Base-by-base conservation (phyloP, 208 protist species). In the Leishmania braziliensis region DNA sequence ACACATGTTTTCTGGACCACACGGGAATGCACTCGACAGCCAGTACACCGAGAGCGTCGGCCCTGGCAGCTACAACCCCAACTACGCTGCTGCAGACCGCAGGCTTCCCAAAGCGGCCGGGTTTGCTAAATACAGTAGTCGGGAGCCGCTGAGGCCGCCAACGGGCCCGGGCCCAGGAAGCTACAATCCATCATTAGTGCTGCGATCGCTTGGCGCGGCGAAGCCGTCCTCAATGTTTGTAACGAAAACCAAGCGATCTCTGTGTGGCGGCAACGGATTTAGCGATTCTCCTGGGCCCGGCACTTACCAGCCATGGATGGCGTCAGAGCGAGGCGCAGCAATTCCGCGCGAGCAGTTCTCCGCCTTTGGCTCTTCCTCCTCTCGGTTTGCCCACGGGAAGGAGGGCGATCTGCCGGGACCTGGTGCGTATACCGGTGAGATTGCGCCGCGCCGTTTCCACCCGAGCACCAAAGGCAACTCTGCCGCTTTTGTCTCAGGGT, bases 211-310 rank as follows among this genome's bases (percentile, higher is more conserved):
- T 86, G 66, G 93, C 88, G 81, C 63, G 36, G 78, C 66, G 33
- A 97, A 97, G 77, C 94, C 92, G 23, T 93, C 93, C 29, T 95
- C 89, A 39, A 92, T 93, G 88, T 97, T 97, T 86, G 88, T 88
- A 26, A 92, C 93, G 0, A 95, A 92, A 48, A 94, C 89, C 20
- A 76, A 83, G 23, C 84, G 95, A 26, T 80, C 78, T 1, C 54
- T 75, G 2, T 85, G 63, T 53, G 77, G 81, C 39, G 51, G 75
- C 56, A 51, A 54, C 33, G 79, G 60, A 43, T 33, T 78, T 53
- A 88, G 12, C 23, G 82, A 86, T 54, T 87, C 70, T 48, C 95
- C 95, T 18, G 95, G 93, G 8, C 95, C 93, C n/a, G 95, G 95
- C 16, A 79, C 86, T 36, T 97, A 96, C 85, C 75, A 95, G 54